Evolutionary conservation across 306 rosid genomes (phyloP).

Genomic region (Cucurbita argyrosperma): DNA sequence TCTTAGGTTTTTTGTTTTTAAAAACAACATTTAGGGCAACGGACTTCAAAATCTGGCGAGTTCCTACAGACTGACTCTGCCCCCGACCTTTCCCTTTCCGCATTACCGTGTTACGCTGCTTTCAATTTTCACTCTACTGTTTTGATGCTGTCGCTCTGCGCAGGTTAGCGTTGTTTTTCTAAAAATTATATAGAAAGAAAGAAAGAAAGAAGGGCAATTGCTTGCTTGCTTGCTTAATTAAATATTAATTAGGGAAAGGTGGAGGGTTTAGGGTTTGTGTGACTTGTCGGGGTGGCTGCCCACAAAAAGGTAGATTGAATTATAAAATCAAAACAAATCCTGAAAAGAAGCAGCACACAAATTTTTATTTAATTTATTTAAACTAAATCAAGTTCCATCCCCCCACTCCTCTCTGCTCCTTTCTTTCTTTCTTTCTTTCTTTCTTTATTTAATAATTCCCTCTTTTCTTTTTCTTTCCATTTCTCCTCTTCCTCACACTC

Average conservation of each 20-base stretch:
- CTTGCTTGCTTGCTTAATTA: too few species aligned
- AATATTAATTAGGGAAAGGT: conserved; percentile 6
- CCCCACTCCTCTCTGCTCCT: neutral
- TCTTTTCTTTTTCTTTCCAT: neutral
- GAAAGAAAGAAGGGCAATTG: neutral
- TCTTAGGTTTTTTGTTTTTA: neutral
- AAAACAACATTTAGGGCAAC: neutral
- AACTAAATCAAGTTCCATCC: conserved; percentile 9
- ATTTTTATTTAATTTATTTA: neutral
- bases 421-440: neutral
- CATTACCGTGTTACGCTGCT: conserved; percentile 11
- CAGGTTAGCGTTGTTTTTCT: conserved; percentile 3
- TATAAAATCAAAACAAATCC: conserved; percentile 10
- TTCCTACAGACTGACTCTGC: too few species aligned
- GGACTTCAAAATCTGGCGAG: conserved; percentile 1
- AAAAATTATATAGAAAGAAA: neutral
- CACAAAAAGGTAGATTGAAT: conserved; percentile 25
- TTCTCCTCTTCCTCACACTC: neutral
- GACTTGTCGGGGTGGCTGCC: conserved; percentile 64
- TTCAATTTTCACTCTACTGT: neutral
- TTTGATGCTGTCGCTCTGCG: conserved; percentile 13
- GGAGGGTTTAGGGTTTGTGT: conserved; percentile 33
- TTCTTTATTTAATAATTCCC: neutral
- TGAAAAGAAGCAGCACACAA: conserved; percentile 13
- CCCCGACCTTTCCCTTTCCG: conserved; percentile 33